phyloP scores from a whole-genome alignment of 352 stramenopile genomes.

The Phytophthora ramorum region DNA sequence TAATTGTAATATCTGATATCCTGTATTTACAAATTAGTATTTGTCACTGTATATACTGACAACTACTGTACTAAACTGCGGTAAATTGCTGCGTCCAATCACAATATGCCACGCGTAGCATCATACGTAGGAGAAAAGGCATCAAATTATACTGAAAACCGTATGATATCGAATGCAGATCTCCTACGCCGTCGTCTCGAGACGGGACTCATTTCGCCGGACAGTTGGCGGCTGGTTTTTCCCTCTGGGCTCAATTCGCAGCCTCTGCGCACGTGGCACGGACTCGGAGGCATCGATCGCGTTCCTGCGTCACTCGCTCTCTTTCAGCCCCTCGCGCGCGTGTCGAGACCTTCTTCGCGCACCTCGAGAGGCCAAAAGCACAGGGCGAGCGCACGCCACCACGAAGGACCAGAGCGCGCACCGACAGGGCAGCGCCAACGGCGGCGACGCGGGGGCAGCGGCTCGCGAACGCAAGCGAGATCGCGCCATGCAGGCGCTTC shows the following conservation, averaged over 20 bases:
- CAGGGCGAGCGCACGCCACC: constrained; percentile 16
- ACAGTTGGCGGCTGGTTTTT: constrained; percentile 13
- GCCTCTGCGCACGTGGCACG: constrained; percentile 29
- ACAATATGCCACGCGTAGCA: constrained; percentile 19
- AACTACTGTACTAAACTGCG: neutral
- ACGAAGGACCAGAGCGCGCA: constrained; percentile 36
- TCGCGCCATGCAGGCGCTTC: constrained; percentile 72
- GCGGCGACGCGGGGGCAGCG: constrained; percentile 19
- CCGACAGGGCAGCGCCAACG: constrained; percentile 20
- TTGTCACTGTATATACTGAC: neutral
- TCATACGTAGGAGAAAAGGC: neutral
- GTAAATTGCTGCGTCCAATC: constrained; percentile 13
- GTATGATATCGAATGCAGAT: neutral
- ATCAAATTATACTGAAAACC: neutral
- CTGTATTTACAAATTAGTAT: neutral
- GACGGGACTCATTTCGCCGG: constrained; percentile 10
- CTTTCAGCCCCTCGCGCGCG: constrained; percentile 27
- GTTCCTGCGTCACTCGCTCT: constrained; percentile 24
- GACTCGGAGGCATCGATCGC: neutral
- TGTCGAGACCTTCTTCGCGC: constrained; percentile 3
- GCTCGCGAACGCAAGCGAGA: constrained; percentile 59
- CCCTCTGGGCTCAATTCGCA: constrained; percentile 9
- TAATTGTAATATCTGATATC: no score
- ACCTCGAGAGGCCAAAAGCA: neutral
- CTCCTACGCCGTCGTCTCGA: neutral